A percentile compares a stretch with the other conserved stretches of the same genome.
Conservation (phyloP, 192 early-diverging fungal genomes). For the Linnemannia elongata region DNA sequence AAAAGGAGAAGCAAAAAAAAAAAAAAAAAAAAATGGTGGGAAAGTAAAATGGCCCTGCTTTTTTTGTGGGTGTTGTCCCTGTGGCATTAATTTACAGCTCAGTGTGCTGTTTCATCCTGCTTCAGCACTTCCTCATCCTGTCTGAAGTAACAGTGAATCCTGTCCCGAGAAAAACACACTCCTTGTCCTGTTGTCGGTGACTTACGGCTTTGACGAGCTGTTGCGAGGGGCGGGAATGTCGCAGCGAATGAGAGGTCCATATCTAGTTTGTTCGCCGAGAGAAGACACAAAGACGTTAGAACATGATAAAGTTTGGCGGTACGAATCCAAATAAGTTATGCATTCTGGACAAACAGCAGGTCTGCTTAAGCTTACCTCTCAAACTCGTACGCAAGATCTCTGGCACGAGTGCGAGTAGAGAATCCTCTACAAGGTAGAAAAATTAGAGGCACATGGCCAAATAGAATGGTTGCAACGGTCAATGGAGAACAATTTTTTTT, state of each 20-base stretch:
- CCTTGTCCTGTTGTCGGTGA: slow-evolving; percentile 20
- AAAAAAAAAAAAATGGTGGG: background rate
- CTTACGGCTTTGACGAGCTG: slow-evolving; percentile 77
- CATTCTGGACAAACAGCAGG: background rate
- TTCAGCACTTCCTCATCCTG: background rate
- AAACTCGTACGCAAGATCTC: slow-evolving; percentile 95
- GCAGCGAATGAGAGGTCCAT: slow-evolving; percentile 87
- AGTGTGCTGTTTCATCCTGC: background rate
- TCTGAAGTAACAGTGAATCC: background rate
- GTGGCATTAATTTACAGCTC: background rate
- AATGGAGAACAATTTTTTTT: background rate
- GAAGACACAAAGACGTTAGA: background rate
- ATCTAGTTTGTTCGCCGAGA: slow-evolving; percentile 61
- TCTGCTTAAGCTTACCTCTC: slow-evolving; percentile 77
- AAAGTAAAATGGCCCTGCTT: background rate
- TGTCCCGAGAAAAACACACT: background rate
- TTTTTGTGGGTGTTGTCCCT: background rate
- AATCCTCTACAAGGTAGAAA: slow-evolving; percentile 71
- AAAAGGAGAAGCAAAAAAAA: background rate
- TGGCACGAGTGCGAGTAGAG: slow-evolving; percentile 81
- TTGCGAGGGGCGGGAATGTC: slow-evolving; percentile 86
- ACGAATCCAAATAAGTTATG: too few species aligned
- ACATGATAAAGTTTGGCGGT: background rate
- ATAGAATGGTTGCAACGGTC: background rate
- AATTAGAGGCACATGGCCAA: background rate